Conservation (phyloP, 2,329 filamentous ascomycete genomes). For the Lachnellula hyalina region DNA sequence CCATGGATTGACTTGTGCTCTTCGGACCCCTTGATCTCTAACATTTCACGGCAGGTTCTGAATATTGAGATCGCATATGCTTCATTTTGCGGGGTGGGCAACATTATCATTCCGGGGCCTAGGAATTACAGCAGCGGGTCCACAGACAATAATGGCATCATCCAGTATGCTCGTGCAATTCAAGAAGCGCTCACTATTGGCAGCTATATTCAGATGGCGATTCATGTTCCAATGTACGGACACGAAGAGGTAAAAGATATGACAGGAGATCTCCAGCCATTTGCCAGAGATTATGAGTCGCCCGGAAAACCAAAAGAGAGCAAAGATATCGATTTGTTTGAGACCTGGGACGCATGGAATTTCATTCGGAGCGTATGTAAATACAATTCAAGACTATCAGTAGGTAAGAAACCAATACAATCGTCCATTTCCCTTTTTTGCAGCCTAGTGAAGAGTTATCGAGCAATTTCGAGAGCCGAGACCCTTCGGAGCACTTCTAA, state of each 20-base stretch:
- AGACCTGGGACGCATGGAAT: constrained; percentile 92
- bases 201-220: constrained; percentile 70
- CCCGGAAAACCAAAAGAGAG: constrained; percentile 34
- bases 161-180: constrained; percentile 79
- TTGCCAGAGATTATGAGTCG: constrained; percentile 29
- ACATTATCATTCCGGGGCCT: constrained; percentile 77
- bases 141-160: constrained; percentile 46
- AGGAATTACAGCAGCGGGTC: constrained; percentile 50
- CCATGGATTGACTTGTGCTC: constrained; percentile 91
- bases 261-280: constrained; percentile 28
- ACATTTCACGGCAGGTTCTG: constrained; percentile 82
- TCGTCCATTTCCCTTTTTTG: constrained; percentile 15
- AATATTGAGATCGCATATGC: constrained; percentile 92
- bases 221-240: constrained; percentile 80
- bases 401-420: constrained; percentile 61
- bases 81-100: constrained; percentile 86
- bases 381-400: constrained; percentile 73
- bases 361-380: constrained; percentile 77
- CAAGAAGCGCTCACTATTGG: constrained; percentile 73
- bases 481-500: constrained; percentile 23
- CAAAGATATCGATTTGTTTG: constrained; percentile 61
- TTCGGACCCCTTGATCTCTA: constrained; percentile 73
- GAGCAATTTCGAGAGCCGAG: constrained; percentile 16
- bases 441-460: constrained; percentile 16
- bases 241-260: constrained; percentile 49